Evolutionary conservation across 192 early-diverging fungal genomes (phyloP), one percentile per base, ranked within the genome.

Genomic region (Pilobolus umbonatus): DNA sequence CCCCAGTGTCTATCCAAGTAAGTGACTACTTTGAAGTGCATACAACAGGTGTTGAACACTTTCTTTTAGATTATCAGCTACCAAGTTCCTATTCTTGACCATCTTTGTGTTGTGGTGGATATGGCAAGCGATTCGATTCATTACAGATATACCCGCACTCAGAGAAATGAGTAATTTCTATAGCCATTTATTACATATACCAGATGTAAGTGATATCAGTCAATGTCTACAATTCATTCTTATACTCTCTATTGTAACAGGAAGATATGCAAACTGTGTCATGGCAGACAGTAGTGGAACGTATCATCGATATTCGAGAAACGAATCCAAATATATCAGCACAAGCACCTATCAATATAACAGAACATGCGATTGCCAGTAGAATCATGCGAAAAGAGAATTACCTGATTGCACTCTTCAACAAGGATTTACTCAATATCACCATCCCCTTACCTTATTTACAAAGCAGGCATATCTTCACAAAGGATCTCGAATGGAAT

Each of bases 351-450:
- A 73, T 83, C 38, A 80, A 80, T 3, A 71, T 88, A 40, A 83
- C 85, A 55, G 85, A 75, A 29, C 85, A 83, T 55, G 81, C 75
- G 42, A 90, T 99, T 47, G 84, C 92, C 35, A 95, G 91, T 72
- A 87, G 95, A 15, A 98, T 99, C 61, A 86, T 98, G 89, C 85
- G 98, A 15, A 87, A 88, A 40, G 98, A 99, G 36, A 99, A 99
- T 76, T 99, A 96, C 70, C 75, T 94, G 77, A 88, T 97, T 55
- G 94, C 92, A 19, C 66, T 98, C 51, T 93, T 98, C 71, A 93
- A 95, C 77, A 93, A 91, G 64, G 93, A 96, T 26, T 49, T 95
- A 28, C 72, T 98, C 11, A 80, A 96, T 64, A 73, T 96, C 12
- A 74, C 80, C 3, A 73, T 94, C 3, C 92, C 92, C 0, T 31